phyloP scores from a whole-genome alignment of 768 basidiomycete species.

The Cystobasidium onofrii region DNA sequence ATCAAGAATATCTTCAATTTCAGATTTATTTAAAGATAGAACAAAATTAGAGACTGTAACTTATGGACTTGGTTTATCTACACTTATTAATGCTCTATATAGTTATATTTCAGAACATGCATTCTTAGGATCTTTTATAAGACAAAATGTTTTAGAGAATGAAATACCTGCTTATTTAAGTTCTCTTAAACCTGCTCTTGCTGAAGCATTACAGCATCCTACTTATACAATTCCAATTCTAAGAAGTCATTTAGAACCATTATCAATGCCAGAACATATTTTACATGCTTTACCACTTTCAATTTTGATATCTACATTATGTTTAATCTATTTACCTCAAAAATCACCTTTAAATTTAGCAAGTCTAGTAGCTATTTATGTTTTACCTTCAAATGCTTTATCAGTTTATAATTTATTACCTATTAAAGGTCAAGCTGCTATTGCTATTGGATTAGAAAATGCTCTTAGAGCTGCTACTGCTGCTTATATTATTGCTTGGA shows the following conservation, averaged over 20 bases:
- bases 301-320: constrained; percentile 57
- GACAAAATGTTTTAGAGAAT: constrained; percentile 27
- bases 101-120: constrained; percentile 22
- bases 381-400: constrained; percentile 11
- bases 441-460: constrained; percentile 20
- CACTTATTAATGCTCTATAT: constrained; percentile 25
- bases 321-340: constrained; percentile 60
- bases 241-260: background rate
- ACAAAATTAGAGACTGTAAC: constrained; percentile 7
- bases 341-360: constrained; percentile 13
- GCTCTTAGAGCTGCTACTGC: constrained; percentile 13
- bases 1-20: background rate
- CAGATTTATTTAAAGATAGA: constrained; percentile 3
- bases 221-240: background rate
- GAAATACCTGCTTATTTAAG: constrained; percentile 30
- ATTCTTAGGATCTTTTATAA: constrained; percentile 26
- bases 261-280: constrained; percentile 6
- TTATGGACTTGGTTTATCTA: constrained; percentile 19
- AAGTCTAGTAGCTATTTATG: background rate
- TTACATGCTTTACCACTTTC: constrained; percentile 50
- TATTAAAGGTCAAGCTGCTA: background rate
- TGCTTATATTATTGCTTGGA: constrained; percentile 18
- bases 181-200: background rate
- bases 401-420: constrained; percentile 18
- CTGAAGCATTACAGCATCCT: background rate